Evolutionary conservation across 164 flowering plant genomes (phyloP), one percentile per base, ranked within the genome.

Genomic region (Santalum album): DNA sequence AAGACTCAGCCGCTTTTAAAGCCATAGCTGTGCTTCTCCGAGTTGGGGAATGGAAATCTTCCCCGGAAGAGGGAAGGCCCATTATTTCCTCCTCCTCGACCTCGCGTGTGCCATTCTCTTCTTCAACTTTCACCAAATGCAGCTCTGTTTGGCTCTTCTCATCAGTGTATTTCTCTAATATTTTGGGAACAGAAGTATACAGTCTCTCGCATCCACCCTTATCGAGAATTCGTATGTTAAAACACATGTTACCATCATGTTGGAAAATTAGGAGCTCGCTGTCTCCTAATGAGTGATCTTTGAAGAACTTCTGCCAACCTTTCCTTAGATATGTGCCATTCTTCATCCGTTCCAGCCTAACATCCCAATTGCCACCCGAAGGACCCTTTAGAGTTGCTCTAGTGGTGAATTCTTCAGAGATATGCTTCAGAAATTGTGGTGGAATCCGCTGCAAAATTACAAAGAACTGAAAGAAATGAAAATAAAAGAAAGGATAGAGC

Each of bases 171-270:
- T 29, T 29, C 34, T 29, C 34, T 9, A 3, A 3, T 29, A 15
- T 32, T 19, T 42, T 17, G 10, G 5, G 20, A 19, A 0, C 20
- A 27, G 34, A 29, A 7, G 17, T 25, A 25, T 18, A 40, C 18
- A 26, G 44, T 54, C 63, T 34, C 43, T 58, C 60, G 29, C 60
- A 61, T 22, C 60, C 68, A 57, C 20, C 27, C 56, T 26, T 46
- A 45, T 52, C 57, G 51, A 61, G 61, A 32, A 69, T 58, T 23
- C 29, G 27, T 10, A 65, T 63, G 6, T 5, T 17, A 34, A 69
- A 65, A 7, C 19, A 19, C 66, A 58, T 44, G 19, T 61, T 51
- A 22, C 65, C 68, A 60, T 64, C 59, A 64, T 69, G 60, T 47
- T 20, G 35, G 43, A 69, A 69, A 15, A 64, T 18, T 21, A 69